Percentiles rank a stretch among this genome's conserved stretches.
These are phyloP conservation scores for Fragosphaeria purpurea DNA, from an alignment of 2,329 filamentous ascomycete genomes.

Conservation along the genomic window DNA sequence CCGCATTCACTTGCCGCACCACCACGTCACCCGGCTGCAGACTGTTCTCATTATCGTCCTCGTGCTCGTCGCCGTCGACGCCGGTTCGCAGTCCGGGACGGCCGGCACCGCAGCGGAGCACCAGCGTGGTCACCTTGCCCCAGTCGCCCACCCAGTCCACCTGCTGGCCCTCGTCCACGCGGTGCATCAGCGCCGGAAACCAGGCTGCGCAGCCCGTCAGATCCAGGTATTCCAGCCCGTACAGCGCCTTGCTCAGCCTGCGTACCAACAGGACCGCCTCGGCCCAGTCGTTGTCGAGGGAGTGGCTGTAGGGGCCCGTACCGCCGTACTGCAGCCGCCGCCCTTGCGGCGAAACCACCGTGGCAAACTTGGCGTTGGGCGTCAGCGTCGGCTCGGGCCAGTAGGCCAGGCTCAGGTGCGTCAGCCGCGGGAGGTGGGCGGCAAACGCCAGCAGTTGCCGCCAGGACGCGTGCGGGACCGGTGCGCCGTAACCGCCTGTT, in stretches of 20 bases:
- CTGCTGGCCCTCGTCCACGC: slow-evolving; percentile 32
- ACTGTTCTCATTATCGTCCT: background rate
- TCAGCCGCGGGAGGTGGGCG: slow-evolving; percentile 41
- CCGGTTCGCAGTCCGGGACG: no score
- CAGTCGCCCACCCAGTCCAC: slow-evolving; percentile 39
- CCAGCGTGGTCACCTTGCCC: slow-evolving; percentile 14
- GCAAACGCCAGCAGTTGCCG: slow-evolving; percentile 47
- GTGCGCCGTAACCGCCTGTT: background rate
- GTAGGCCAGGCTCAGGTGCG: slow-evolving; percentile 50
- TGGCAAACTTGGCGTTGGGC: slow-evolving; percentile 39
- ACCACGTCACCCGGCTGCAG: slow-evolving; percentile 1
- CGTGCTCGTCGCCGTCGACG: background rate
- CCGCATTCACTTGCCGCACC: slow-evolving; percentile 5
- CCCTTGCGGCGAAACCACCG: slow-evolving; percentile 35
- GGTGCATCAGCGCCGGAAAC: slow-evolving; percentile 36
- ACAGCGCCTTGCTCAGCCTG: slow-evolving; percentile 43
- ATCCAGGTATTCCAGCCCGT: slow-evolving; percentile 51
- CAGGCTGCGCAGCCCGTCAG: slow-evolving; percentile 49
- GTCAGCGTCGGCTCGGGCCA: slow-evolving; percentile 54
- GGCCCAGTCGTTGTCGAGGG: slow-evolving; percentile 47
- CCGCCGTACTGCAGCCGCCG: slow-evolving; percentile 40
- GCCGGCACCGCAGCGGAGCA: slow-evolving; percentile 9
- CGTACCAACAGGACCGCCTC: slow-evolving; percentile 48
- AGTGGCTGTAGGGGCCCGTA: slow-evolving; percentile 48
- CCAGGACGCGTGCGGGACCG: slow-evolving; percentile 37